These are phyloP conservation scores for Scheffersomyces segobiensis DNA, from an alignment of 1,139 yeast species.

Conservation along the genomic window DNA sequence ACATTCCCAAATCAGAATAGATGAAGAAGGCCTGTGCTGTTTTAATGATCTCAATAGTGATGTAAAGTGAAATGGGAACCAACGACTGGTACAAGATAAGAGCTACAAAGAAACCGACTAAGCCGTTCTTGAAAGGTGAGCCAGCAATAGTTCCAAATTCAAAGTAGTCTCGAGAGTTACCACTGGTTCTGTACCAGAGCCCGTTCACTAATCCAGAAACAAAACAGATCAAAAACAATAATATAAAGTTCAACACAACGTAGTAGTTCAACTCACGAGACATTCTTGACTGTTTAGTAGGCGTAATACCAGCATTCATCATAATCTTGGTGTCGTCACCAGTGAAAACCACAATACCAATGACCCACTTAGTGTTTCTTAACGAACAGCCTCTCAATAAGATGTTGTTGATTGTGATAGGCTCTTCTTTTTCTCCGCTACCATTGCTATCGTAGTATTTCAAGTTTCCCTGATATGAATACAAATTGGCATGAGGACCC, in stretches of 20 bases:
- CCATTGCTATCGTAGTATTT: constrained; percentile 24
- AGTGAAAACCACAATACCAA: constrained; percentile 53
- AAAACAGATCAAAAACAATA: constrained; percentile 51
- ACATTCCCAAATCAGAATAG: constrained; percentile 52
- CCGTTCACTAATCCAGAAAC: constrained; percentile 56
- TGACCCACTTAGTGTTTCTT: constrained; percentile 57
- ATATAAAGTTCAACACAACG: constrained; percentile 47
- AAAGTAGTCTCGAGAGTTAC: constrained; percentile 41
- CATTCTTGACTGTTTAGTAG: constrained; percentile 55
- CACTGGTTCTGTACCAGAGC: constrained; percentile 36
- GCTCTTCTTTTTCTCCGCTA: constrained; percentile 29
- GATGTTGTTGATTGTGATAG: constrained; percentile 50
- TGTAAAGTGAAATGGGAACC: constrained; percentile 61
- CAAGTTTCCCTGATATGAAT: constrained; percentile 53
- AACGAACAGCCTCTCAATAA: constrained; percentile 53
- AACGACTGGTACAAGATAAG: constrained; percentile 57
- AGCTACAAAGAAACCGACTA: constrained; percentile 52
- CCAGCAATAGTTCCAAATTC: constrained; percentile 56
- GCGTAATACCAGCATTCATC: constrained; percentile 59
- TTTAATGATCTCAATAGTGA: constrained; percentile 60
- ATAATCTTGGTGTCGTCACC: constrained; percentile 59
- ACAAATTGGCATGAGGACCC: constrained; percentile 57
- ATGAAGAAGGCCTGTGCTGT: constrained; percentile 60
- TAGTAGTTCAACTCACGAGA: constrained; percentile 53
- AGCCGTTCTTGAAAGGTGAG: constrained; percentile 51